A percentile compares a stretch with the other conserved stretches of the same genome.
These are phyloP conservation scores for Kregervanrija delftensis DNA, from an alignment of 805 yeast genomes.

Conservation along the genomic window DNA sequence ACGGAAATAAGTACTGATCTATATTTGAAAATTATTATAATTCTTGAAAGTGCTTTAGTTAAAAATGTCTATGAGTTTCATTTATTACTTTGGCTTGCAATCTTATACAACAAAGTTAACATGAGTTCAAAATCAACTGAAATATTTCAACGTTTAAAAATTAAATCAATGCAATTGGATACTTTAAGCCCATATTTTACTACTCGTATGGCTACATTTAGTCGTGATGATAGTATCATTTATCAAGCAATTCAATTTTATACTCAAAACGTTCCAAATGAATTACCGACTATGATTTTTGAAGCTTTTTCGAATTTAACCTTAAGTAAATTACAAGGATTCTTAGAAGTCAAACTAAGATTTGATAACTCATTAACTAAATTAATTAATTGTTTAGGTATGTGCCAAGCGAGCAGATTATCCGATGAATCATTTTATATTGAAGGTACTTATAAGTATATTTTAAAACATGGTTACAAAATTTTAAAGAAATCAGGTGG, in stretches of 20 bases:
- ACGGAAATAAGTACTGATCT: constrained; percentile 17
- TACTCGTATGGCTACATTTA: constrained; percentile 39
- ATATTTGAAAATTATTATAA: constrained; percentile 34
- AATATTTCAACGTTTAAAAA: constrained; percentile 48
- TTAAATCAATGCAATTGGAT: constrained; percentile 75
- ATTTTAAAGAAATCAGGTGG: constrained; percentile 12
- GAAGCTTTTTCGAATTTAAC: constrained; percentile 52
- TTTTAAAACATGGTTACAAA: constrained; percentile 12
- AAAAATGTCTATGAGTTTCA: constrained; percentile 69
- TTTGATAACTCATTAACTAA: constrained; percentile 44
- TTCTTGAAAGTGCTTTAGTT: constrained; percentile 50
- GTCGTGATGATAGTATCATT: constrained; percentile 28
- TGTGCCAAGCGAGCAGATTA: no score
- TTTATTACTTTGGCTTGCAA: constrained; percentile 62
- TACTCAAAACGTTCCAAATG: constrained; percentile 39
- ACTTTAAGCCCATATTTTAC: constrained; percentile 49
- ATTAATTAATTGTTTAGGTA: no score
- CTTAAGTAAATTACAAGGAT: constrained; percentile 61
- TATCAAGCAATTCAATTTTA: constrained; percentile 43
- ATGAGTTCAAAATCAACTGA: constrained; percentile 40
- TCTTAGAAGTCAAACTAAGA: constrained; percentile 52
- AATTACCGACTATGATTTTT: constrained; percentile 41
- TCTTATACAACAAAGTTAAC: constrained; percentile 55
- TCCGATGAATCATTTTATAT: no score
- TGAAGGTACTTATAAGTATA: no score